phyloP scores from a whole-genome alignment of 2,329 filamentous ascomycete genomes.

The Trichoderma sp. region DNA sequence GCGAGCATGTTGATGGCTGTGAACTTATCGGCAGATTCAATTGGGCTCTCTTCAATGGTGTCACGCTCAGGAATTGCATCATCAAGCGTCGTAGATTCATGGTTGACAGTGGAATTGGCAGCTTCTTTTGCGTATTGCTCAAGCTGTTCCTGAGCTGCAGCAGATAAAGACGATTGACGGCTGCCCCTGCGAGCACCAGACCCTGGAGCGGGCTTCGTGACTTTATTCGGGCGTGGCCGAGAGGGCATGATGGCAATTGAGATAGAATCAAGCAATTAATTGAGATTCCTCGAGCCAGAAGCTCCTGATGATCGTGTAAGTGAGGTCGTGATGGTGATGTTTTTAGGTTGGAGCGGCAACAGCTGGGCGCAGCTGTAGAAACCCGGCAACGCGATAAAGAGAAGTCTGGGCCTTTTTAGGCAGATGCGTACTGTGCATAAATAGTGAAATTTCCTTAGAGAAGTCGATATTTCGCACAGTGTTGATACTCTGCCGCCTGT shows the following conservation, averaged over 20 bases:
- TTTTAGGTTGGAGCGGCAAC: conserved; percentile 4
- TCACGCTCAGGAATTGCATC: neutral
- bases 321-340: conserved; percentile 17
- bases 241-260: conserved; percentile 25
- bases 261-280: neutral
- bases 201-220: conserved; percentile 39
- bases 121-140: conserved; percentile 29
- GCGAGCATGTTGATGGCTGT: conserved; percentile 18
- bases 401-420: neutral
- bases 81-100: neutral
- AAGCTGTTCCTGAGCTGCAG: conserved; percentile 32
- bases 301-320: conserved; percentile 18
- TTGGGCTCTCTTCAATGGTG: neutral
- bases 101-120: conserved; percentile 6
- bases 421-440: neutral
- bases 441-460: neutral
- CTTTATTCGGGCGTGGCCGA: conserved; percentile 43
- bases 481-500: neutral
- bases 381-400: conserved; percentile 22
- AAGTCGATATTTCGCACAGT: neutral
- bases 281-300: neutral
- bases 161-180: conserved; percentile 31
- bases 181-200: conserved; percentile 21
- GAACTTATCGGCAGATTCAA: conserved; percentile 22
- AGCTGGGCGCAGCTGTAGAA: conserved; percentile 28